Percentiles rank a stretch among this genome's conserved stretches.
These are phyloP conservation scores for Claviceps pazoutovae DNA, from an alignment of 2,329 filamentous ascomycete species.

Conservation along the genomic window DNA sequence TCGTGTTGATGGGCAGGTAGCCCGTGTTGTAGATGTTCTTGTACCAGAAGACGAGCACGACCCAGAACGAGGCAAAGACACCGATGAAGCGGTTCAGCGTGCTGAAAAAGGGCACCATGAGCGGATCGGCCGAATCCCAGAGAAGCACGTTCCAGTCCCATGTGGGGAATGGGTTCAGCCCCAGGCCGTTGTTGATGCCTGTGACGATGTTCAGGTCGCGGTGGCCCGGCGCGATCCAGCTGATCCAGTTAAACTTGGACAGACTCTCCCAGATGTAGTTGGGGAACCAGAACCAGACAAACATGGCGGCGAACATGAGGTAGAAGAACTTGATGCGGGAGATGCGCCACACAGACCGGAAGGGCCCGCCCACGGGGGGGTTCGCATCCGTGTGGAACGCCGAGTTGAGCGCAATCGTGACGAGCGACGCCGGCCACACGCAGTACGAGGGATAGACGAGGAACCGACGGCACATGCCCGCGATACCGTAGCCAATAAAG, in stretches of 20 bases:
- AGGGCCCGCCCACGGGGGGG: constrained; percentile 25
- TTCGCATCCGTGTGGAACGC: constrained; percentile 36
- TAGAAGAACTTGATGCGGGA: constrained; percentile 39
- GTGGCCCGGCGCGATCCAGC: constrained; percentile 38
- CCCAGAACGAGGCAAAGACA: constrained; percentile 37
- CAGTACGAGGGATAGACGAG: constrained; percentile 41
- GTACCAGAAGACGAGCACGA: constrained; percentile 45
- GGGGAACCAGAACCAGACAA: constrained; percentile 45
- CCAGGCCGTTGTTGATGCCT: constrained; percentile 30
- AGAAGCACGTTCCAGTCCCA: constrained; percentile 35
- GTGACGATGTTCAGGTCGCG: constrained; percentile 27
- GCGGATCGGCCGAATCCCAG: constrained; percentile 28
- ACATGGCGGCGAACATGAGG: constrained; percentile 36
- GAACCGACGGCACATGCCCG: constrained; percentile 39
- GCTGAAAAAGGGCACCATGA: constrained; percentile 40
- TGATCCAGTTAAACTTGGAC: constrained; percentile 41
- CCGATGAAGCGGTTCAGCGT: constrained; percentile 50
- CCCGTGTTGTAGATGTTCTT: constrained; percentile 42
- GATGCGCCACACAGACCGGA: constrained; percentile 29
- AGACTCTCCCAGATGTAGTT: constrained; percentile 39
- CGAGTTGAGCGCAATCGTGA: constrained; percentile 39
- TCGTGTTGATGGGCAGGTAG: constrained; percentile 39
- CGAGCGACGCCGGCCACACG: constrained; percentile 43
- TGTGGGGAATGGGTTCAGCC: constrained; percentile 31
- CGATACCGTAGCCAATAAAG: constrained; percentile 45